Evolutionary conservation across 2,329 filamentous ascomycete species (phyloP).

Genomic region (Aspergillus pseudoterreus): DNA sequence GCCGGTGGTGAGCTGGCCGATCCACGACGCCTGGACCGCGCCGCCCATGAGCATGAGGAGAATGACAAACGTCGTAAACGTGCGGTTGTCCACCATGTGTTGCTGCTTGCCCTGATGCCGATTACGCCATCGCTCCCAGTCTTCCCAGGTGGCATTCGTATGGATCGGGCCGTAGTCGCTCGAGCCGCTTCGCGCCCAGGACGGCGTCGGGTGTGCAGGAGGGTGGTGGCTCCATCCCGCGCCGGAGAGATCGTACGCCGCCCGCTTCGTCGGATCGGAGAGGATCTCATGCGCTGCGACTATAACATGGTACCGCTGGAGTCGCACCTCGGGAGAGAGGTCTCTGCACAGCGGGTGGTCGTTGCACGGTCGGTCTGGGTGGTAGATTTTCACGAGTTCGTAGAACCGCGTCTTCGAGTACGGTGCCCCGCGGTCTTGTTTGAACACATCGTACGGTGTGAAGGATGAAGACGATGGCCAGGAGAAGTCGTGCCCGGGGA

Average conservation of each 20-base stretch:
- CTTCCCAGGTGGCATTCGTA: conserved; percentile 92
- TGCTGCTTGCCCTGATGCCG: conserved; percentile 42
- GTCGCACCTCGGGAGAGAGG: conserved; percentile 59
- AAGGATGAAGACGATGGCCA: conserved; percentile 44
- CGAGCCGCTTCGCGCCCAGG: conserved; percentile 14
- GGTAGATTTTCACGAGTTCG: conserved; percentile 90
- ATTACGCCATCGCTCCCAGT: conserved; percentile 83
- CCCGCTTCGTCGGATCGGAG: conserved; percentile 72
- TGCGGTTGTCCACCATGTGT: conserved; percentile 69
- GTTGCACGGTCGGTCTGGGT: conserved; percentile 67
- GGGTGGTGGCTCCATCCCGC: conserved; percentile 67
- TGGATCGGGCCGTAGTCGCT: conserved; percentile 46
- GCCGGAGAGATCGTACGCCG: conserved; percentile 77
- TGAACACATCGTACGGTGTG: conserved; percentile 89
- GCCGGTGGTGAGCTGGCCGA: conserved; percentile 58
- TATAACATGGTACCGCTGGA: conserved; percentile 88
- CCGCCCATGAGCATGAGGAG: conserved; percentile 66
- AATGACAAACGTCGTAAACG: conserved; percentile 71
- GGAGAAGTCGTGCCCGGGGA: conserved; percentile 27
- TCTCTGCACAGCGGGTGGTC: conserved; percentile 41
- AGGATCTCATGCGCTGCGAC: conserved; percentile 86
- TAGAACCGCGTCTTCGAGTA: conserved; percentile 87
- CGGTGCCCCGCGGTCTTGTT: conserved; percentile 55
- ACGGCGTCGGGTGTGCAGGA: conserved; percentile 24
- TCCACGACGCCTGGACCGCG: conserved; percentile 68